Evolutionary conservation across 192 early-diverging fungal species (phyloP).

Genomic region (Podila epigama): DNA sequence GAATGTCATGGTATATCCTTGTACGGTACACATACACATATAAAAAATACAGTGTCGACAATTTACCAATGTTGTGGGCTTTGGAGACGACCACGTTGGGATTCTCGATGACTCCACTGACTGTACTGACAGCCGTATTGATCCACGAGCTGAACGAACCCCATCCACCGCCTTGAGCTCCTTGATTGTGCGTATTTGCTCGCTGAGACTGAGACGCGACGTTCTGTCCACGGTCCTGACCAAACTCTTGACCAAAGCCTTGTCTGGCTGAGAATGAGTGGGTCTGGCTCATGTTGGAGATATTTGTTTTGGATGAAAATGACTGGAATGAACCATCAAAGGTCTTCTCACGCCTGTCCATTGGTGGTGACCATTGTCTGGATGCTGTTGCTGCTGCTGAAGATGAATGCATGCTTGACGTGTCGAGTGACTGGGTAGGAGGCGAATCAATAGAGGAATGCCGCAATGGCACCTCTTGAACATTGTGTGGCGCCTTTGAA

Average conservation of each 20-base stretch:
- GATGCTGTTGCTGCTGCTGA: no score
- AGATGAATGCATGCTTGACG: background rate
- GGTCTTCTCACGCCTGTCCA: background rate
- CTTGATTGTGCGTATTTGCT: background rate
- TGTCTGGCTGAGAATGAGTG: background rate
- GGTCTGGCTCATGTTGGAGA: background rate
- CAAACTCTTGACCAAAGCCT: no score
- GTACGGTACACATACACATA: background rate
- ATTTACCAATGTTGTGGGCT: conserved; percentile 33
- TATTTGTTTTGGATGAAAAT: background rate
- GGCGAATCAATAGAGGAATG: conserved; percentile 11
- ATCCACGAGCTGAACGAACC: conserved; percentile 45
- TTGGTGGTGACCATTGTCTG: background rate
- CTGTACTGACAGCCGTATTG: conserved; percentile 41
- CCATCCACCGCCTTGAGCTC: conserved; percentile 10
- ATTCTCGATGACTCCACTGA: conserved; percentile 43
- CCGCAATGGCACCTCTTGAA: background rate
- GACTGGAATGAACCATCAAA: background rate
- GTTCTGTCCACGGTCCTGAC: no score
- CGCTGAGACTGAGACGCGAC: no score
- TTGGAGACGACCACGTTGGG: conserved; percentile 42
- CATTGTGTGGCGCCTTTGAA: background rate
- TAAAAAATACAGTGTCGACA: no score
- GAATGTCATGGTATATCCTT: no score
- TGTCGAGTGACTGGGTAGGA: background rate